Evolutionary conservation across 1,284 basidiomycete species (phyloP).

Genomic region (Lentinus polychrous): DNA sequence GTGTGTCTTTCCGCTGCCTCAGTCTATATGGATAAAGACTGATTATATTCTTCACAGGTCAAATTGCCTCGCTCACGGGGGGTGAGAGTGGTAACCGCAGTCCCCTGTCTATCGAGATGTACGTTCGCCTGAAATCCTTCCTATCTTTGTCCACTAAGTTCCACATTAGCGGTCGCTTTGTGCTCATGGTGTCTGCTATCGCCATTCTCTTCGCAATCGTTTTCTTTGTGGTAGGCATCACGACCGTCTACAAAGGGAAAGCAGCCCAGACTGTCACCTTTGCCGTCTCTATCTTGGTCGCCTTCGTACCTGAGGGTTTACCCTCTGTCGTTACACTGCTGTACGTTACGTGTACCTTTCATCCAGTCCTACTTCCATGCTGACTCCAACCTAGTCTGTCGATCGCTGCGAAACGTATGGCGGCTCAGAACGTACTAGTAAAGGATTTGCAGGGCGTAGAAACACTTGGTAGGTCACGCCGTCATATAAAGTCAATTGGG

Average conservation of each 20-base stretch:
- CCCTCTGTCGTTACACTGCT: slow-evolving; percentile 67
- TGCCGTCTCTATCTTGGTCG: slow-evolving; percentile 66
- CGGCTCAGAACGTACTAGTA: slow-evolving; percentile 62
- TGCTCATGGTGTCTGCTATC: slow-evolving; percentile 51
- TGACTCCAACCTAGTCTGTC: slow-evolving; percentile 33
- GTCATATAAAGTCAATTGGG: neutral
- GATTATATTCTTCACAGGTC: slow-evolving; percentile 29
- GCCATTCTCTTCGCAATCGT: slow-evolving; percentile 56
- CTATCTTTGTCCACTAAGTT: neutral
- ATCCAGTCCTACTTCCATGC: neutral
- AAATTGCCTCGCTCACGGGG: slow-evolving; percentile 60
- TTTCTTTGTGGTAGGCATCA: slow-evolving; percentile 61
- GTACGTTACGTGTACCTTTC: slow-evolving; percentile 13
- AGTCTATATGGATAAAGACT: neutral
- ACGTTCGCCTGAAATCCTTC: slow-evolving; percentile 14
- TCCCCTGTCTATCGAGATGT: slow-evolving; percentile 63
- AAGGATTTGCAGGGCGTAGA: slow-evolving; percentile 68
- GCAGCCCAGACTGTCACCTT: slow-evolving; percentile 57
- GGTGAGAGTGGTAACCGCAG: slow-evolving; percentile 58
- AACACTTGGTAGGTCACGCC: slow-evolving; percentile 40
- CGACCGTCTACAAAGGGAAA: slow-evolving; percentile 58
- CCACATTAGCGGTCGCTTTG: slow-evolving; percentile 43
- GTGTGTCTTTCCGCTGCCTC: slow-evolving; percentile 22
- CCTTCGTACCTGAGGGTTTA: slow-evolving; percentile 64
- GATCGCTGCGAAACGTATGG: slow-evolving; percentile 69